phyloP scores from a whole-genome alignment of 73 alveolate species.

The Tetrahymena borealis region DNA sequence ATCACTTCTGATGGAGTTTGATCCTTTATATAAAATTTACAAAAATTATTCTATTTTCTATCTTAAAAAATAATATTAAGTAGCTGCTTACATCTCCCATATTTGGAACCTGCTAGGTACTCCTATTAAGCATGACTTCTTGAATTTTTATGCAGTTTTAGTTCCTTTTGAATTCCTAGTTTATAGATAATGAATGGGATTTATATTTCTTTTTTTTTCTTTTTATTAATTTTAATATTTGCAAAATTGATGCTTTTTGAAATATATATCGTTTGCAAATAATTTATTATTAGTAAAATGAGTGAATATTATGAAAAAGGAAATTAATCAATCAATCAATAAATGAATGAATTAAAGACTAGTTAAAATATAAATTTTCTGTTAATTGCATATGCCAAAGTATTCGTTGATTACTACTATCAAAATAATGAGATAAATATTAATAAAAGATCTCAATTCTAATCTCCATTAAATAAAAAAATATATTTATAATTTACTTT shows the following conservation, averaged over 20 bases:
- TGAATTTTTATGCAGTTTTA: no score
- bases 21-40: not conserved
- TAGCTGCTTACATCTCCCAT: not conserved
- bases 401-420: not conserved
- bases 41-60: not conserved
- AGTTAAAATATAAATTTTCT: not conserved
- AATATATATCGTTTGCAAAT: no score
- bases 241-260: no score
- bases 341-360: not conserved
- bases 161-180: no score
- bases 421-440: no score
- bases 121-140: not conserved
- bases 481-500: not conserved
- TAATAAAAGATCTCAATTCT: no score
- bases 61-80: not conserved
- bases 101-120: not conserved
- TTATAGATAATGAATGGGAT: no score
- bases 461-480: not conserved
- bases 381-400: not conserved
- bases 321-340: not conserved
- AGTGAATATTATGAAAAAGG: not conserved
- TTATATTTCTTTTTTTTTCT: no score
- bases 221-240: no score
- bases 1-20: not conserved
- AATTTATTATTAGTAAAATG: no score